phyloP scores from a whole-genome alignment of 306 rosid species.

The Parietaria judaica region DNA sequence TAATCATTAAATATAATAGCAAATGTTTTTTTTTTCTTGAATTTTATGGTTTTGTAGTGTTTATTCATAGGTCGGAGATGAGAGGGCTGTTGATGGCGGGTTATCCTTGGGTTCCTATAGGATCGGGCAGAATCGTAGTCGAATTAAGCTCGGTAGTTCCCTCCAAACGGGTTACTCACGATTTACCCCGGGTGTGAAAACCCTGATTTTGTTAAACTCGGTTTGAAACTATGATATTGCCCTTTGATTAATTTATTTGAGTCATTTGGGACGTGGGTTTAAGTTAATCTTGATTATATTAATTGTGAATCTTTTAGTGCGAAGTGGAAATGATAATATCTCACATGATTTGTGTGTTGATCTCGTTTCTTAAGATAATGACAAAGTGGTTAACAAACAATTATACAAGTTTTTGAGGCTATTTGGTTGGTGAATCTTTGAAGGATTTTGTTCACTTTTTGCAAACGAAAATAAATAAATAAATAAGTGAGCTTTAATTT shows the following conservation, averaged over 20 bases:
- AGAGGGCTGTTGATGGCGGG: too few relatives aligned
- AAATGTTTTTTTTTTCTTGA: too few relatives aligned
- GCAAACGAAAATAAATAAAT: neutral
- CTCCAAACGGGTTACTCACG: too few relatives aligned
- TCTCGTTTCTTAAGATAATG: neutral
- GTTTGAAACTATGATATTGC: neutral
- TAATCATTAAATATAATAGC: too few relatives aligned
- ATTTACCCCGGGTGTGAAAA: neutral
- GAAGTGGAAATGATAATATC: neutral
- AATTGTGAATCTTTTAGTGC: neutral
- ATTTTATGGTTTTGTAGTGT: too few relatives aligned
- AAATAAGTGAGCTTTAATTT: neutral
- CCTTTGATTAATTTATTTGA: neutral
- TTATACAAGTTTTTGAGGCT: neutral
- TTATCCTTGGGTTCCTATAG: too few relatives aligned
- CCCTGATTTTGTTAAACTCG: neutral
- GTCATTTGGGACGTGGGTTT: neutral
- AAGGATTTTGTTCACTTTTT: conserved; percentile 9
- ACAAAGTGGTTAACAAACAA: neutral
- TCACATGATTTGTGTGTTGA: conserved; percentile 4
- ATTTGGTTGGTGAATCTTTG: conserved; percentile 10
- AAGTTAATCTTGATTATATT: neutral
- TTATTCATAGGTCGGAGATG: too few relatives aligned
- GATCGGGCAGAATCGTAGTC: too few relatives aligned
- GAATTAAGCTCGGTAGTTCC: too few relatives aligned